Evolutionary conservation across 177 flowering plant genomes (phyloP), one percentile per base, ranked within the genome.

Genomic region (Vitis hybrid): DNA sequence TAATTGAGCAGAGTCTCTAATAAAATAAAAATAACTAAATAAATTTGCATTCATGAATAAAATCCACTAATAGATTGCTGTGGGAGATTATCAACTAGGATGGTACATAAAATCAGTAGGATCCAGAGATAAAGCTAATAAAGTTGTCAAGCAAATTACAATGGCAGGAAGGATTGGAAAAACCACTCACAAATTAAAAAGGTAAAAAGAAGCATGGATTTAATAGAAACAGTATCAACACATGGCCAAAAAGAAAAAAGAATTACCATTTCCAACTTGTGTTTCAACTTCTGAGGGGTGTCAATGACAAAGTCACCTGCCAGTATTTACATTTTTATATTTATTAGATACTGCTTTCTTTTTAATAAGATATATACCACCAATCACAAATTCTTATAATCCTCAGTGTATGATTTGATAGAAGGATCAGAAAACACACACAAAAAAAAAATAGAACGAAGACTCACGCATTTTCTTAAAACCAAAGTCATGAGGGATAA

Each of bases 401-500:
- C 4, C 49, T 15, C 9, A 48, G 52, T 18, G 61, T 30, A 57
- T 14, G 34, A 17, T 34, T 10, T 21, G 50, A 57, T 10, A 3
- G 50, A 23, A 65, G 52, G 45, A 40, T 6, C 45, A 40, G 45
- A 40, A 40, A 40, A 40, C 9, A 40, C 50, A 61, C 34, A 64
- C 0, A 23, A 23, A 2, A 67, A 66, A 66, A 45, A 64, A 66
- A 74, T 76, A 69, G 64, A 52, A 48, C 57, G 77, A 58, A 57
- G 45, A 78, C 97, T 80, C 79, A 94, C 98, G 73, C 97, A 91
- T 94, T 81, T 94, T 94, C 65, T 80, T 89, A 65, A 87, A 94
- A 56, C 98, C 97, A 74, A 94, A 94, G 75, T 94, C 97, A 79
- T 94, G 98, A 70, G 98, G 98, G 63, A 94, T 89, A n/a, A 91